A percentile compares a stretch with the other conserved stretches of the same genome.
phyloP scores from a whole-genome alignment of 345 rosid genomes.

The Gossypium mustelinum region DNA sequence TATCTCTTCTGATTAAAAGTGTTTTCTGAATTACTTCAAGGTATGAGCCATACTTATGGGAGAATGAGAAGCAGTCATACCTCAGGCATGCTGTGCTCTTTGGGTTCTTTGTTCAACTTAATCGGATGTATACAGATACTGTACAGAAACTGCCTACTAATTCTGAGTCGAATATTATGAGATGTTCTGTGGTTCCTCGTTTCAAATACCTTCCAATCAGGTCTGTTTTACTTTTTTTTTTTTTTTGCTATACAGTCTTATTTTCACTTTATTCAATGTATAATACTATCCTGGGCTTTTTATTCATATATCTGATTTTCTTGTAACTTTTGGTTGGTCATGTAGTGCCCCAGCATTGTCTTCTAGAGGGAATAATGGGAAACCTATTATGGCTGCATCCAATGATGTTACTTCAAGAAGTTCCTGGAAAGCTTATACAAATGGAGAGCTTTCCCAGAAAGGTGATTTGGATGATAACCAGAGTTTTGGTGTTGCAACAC shows the following conservation, averaged over 20 bases:
- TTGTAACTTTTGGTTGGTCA: neutral
- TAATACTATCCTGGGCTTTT: neutral
- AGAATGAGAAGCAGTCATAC: slow-evolving; percentile 86
- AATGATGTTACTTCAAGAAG: slow-evolving; percentile 54
- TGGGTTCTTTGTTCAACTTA: slow-evolving; percentile 97
- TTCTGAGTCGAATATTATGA: slow-evolving; percentile 91
- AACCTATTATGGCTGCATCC: slow-evolving; percentile 44
- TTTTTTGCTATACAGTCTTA: neutral
- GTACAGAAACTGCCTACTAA: slow-evolving; percentile 85
- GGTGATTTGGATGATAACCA: slow-evolving; percentile 61
- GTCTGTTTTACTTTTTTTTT: slow-evolving; percentile 25
- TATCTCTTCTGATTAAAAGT: neutral
- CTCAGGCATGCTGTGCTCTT: slow-evolving; percentile 93
- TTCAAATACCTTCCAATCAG: slow-evolving; percentile 98
- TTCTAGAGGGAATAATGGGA: slow-evolving; percentile 60
- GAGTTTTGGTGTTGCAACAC: slow-evolving; percentile 79
- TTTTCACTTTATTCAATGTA: neutral
- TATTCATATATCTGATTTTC: neutral
- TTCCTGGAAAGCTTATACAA: slow-evolving; percentile 62
- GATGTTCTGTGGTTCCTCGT: slow-evolving; percentile 89
- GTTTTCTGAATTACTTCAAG: slow-evolving; percentile 28
- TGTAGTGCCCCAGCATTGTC: slow-evolving; percentile 83
- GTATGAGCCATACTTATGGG: slow-evolving; percentile 95
- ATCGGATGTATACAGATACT: slow-evolving; percentile 80
- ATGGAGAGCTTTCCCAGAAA: slow-evolving; percentile 62